Base-by-base conservation (phyloP, 768 basidiomycete genomes). In the Suillus clintonianus region DNA sequence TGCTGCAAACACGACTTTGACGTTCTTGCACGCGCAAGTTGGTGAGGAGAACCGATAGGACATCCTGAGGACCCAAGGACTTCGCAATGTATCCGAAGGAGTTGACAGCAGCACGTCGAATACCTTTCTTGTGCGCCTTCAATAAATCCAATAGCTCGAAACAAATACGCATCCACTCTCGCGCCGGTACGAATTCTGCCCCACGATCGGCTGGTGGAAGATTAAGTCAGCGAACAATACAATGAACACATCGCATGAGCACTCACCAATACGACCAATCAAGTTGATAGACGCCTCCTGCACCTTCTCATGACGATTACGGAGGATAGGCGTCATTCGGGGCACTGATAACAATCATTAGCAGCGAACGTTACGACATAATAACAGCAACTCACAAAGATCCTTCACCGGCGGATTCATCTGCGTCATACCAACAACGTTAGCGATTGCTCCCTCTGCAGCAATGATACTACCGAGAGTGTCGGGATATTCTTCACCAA, bases 111-210 rank as follows among this genome's bases (percentile, higher is more conserved):
- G 97, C 97, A 73, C 97, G 94, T 60, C 97, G 92, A 72, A 99
- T 99, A 48, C 92, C 97, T 78, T 98, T 98, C 82, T 99, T 99
- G 82, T 99, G 97, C 10, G 97, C 97, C 76, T 99, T 99, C 71
- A 99, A 85, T 30, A 99, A 83, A 72, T 99, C 97, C 57, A 99
- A 86, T 39, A 99, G 80, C 74, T 99, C 97, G 78, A 99, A 99
- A 75, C 97, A 99, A 73, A 99, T 99, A 73, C 97, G 91, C 97
- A 99, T 99, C 97, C 97, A 99, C 78, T 99, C 97, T 71, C 97
- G 88, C 11, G 97, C 97, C 17, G 97, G 96, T 0, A 99, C 97
- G 65, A 94, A 98, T 78, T 99, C 97, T 24, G 97, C 97, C 61
- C 97, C 97, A 77, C 97, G 95, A 87, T 99, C 97, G 62, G 97